Base-by-base conservation (phyloP, 306 rosid species). In the Bauhinia variegata region DNA sequence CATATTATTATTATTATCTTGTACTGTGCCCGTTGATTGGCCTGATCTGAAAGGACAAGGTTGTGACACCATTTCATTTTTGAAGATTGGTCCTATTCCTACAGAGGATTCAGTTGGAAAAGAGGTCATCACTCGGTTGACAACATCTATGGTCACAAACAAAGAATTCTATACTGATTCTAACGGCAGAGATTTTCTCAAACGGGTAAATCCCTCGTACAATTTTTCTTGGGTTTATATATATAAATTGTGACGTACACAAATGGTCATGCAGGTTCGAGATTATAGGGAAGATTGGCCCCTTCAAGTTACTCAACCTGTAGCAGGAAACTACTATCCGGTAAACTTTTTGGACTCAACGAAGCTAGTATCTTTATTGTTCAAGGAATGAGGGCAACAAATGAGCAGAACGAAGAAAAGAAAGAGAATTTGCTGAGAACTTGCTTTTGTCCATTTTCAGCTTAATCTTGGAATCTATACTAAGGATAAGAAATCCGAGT, bases 61-160 rank as follows among this genome's bases (percentile, higher is more conserved):
- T 68, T 79, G 70, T 83, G 55, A 78, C 61, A 58, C 38, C 6
- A 61, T 73, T 75, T 76, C 68, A 33, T 67, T 41, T 67, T 47
- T 71, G 81, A 83, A 92, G 96, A 77, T 92, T 72, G 98, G 98
- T 78, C 98, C 98, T 36, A 86, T 92, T 76, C 98, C 98, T 9
- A 73, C 80, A 0, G 87, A 85, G 0, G 96, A 87, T 79, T 65
- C 86, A 56, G 67, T 84, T 76, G 98, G 98, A 47, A 92, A 92
- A 81, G 98, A 89, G 73, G 86, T 87, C 74, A 84, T 89, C 80
- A 89, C 89, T 9, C 78, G 59, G 69, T 33, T 89, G 79, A 82
- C 95, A 58, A 64, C 98, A 51, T 84, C 86, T 70, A 84, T 92
- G 96, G 91, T 5, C 55, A 92, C 96, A 48, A 76, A 87, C 76